phyloP scores from a whole-genome alignment of 305 asterid genomes.

The Plantago lanceolata region DNA sequence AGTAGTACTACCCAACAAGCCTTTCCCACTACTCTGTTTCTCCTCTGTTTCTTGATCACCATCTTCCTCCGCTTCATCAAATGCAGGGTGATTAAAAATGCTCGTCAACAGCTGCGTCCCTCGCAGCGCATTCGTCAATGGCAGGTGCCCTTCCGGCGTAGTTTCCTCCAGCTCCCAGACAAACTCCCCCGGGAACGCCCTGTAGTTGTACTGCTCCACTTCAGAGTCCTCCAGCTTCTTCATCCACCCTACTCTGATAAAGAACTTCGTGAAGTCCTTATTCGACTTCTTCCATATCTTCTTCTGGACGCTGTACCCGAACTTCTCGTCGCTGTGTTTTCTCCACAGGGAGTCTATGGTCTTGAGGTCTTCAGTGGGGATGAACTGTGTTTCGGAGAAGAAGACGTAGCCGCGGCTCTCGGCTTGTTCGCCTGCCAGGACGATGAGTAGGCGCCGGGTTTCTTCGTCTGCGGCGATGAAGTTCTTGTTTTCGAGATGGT shows the following conservation, averaged over 20 bases:
- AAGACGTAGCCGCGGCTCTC: constrained; percentile 73
- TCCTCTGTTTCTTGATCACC: constrained; percentile 17
- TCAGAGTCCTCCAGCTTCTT: constrained; percentile 64
- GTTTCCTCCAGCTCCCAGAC: constrained; percentile 58
- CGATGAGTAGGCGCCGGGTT: constrained; percentile 77
- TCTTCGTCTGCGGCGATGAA: constrained; percentile 90
- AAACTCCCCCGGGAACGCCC: constrained; percentile 77
- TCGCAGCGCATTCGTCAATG: constrained; percentile 77
- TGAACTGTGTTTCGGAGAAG: constrained; percentile 89
- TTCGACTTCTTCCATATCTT: constrained; percentile 53
- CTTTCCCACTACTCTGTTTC: constrained; percentile 20
- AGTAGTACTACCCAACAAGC: neutral
- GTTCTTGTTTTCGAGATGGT: constrained; percentile 40
- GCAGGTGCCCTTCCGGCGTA: constrained; percentile 75
- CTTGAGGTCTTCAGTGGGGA: constrained; percentile 42
- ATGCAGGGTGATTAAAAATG: constrained; percentile 65
- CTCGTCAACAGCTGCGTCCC: constrained; percentile 65
- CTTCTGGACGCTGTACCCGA: constrained; percentile 80
- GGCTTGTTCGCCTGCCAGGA: constrained; percentile 82
- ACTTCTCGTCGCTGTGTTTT: constrained; percentile 46
- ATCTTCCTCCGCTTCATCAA: constrained; percentile 36
- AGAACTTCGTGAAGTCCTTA: constrained; percentile 57
- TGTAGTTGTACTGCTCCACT: constrained; percentile 70
- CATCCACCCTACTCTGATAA: constrained; percentile 79
- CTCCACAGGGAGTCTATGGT: constrained; percentile 69